Percentiles rank a stretch among this genome's conserved stretches.
Evolutionary conservation across 2,329 filamentous ascomycete species (phyloP).

Genomic region (Beauveria sp.): DNA sequence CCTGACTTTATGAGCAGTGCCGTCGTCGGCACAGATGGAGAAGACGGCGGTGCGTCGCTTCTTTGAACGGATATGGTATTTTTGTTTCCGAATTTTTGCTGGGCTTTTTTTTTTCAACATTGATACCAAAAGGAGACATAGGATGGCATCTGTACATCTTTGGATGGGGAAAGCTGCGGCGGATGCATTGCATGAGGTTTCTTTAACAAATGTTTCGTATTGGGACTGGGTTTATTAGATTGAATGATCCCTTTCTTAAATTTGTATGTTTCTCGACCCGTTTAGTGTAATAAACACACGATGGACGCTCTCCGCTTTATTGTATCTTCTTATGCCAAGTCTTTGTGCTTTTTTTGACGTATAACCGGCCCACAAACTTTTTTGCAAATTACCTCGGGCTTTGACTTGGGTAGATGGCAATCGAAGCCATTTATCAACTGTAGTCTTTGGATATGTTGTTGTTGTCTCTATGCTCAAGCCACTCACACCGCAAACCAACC

Average conservation of each 20-base stretch:
- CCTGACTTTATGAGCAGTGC: conserved; percentile 15
- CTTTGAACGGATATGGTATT: background rate
- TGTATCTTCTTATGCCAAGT: background rate
- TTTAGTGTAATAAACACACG: background rate
- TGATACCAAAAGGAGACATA: conserved; percentile 7
- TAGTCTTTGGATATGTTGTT: no score
- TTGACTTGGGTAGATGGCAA: no score
- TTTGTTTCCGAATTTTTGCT: background rate
- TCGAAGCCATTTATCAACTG: no score
- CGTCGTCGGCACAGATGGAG: background rate
- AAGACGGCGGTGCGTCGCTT: background rate
- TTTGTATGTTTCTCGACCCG: background rate
- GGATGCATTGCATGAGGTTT: background rate
- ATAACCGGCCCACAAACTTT: no score
- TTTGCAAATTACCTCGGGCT: no score
- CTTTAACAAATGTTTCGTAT: background rate
- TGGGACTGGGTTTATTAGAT: background rate
- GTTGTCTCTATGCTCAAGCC: no score
- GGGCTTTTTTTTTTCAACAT: background rate
- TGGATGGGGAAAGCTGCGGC: background rate
- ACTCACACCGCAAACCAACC: no score
- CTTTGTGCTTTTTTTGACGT: no score
- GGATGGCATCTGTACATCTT: background rate
- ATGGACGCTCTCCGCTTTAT: background rate
- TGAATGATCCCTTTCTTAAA: background rate